A percentile compares a stretch with the other conserved stretches of the same genome.
Evolutionary conservation across 208 protist species (phyloP).

Genomic region (Trypanosoma lewisi): DNA sequence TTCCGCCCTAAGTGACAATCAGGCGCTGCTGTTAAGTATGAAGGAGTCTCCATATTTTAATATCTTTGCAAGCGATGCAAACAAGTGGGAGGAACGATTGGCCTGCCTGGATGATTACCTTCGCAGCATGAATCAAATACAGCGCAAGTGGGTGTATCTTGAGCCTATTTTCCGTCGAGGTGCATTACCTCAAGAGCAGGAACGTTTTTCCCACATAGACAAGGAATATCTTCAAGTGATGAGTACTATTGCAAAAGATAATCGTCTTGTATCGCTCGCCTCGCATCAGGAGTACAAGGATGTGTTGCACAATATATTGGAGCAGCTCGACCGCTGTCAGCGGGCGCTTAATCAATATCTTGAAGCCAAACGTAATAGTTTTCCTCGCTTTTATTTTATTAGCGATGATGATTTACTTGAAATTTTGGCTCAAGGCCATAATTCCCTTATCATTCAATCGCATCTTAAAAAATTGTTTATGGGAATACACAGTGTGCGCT

Average conservation of each 20-base stretch:
- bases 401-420: conserved; percentile 98
- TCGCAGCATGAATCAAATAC: conserved; percentile 94
- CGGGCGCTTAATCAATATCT: conserved; percentile 97
- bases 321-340: conserved; percentile 97
- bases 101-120: conserved; percentile 91
- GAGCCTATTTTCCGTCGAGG: conserved; percentile 98
- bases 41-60: conserved; percentile 96
- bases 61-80: conserved; percentile 90
- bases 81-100: conserved; percentile 92
- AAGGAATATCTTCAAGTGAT: conserved; percentile 94
- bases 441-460: conserved; percentile 95
- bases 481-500: conserved; percentile 95
- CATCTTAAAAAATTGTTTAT: conserved; percentile 99
- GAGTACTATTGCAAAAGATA: conserved; percentile 74
- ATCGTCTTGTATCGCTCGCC: conserved; percentile 84
- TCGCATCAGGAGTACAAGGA: conserved; percentile 78
- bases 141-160: conserved; percentile 98
- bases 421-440: conserved; percentile 95
- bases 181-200: conserved; percentile 95
- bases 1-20: conserved; percentile 94
- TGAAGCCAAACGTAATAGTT: conserved; percentile 96
- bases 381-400: conserved; percentile 99
- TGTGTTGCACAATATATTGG: conserved; percentile 85
- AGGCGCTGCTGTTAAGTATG: conserved; percentile 94
- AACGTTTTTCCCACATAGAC: conserved; percentile 95